Evolutionary conservation across 106 monocot species (phyloP), one percentile per base, ranked within the genome.

Genomic region (Posidonia australis): DNA sequence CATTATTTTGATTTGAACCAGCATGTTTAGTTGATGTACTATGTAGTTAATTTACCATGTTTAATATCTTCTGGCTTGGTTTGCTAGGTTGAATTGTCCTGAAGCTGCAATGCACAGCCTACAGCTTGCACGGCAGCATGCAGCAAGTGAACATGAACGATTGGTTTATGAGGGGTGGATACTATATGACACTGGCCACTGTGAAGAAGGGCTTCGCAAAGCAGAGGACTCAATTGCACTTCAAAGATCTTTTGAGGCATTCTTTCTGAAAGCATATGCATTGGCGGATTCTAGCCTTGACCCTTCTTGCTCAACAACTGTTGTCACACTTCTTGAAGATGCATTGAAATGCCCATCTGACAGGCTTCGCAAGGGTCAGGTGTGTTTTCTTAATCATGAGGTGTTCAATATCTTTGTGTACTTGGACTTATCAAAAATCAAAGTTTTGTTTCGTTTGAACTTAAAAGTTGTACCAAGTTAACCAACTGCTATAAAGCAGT

Each of bases 141-240:
- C 98, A 55, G 58, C 79, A 0, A 83, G 70, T 53, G 81, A 85
- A 42, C 91, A 88, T 74, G 98, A 99, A 46, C 80, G 85, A 22
- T 51, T 99, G 30, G 91, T 99, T 1, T 99, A 99, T 69, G 98
- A 99, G 69, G 98, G 98, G 24, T 99, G 98, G 98, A 84, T 99
- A 68, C 65, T 99, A 26, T 99, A 99, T 74, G 98, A 99, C 54
- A 88, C 91, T 53, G 98, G 98, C 13, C 90, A 99, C 62, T 83
- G 91, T 45, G 82, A 99, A 47, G 98, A 91, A 74, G 98, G 86
- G 2, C 65, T 99, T 13, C 67, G 62, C 16, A 99, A 99, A 76
- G 87, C 91, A 26, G 91, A 99, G 78, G 77, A 88, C 61, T 99
- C 98, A 2, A 99, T 99, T 56, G 63, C 77, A 18, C 73, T 91